Conservation (phyloP, 495 filamentous ascomycete species). For the Venustampulla echinocandica region DNA sequence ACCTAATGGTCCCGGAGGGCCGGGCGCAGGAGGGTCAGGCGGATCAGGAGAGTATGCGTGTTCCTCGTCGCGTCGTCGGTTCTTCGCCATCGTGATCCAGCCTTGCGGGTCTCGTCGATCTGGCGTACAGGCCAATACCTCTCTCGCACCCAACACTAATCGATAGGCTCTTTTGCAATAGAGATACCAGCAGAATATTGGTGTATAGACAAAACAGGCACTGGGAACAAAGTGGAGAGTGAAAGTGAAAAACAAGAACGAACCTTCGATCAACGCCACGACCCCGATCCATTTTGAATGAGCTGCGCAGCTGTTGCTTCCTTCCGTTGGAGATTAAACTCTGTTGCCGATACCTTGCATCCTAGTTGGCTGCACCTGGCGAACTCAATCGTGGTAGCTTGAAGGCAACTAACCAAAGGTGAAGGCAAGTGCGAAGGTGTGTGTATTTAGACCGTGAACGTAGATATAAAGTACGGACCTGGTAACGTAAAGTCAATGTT, state of each 20-base stretch:
- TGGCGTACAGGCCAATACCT: background rate
- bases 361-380: background rate
- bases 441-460: too few relatives aligned
- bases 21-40: too few relatives aligned
- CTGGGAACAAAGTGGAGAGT: background rate
- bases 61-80: too few relatives aligned
- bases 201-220: background rate
- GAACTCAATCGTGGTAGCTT: background rate
- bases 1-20: too few relatives aligned
- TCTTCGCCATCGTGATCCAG: background rate
- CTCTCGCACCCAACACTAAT: too few relatives aligned
- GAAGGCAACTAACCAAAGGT: background rate
- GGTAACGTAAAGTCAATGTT: background rate
- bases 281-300: slow-evolving; percentile 13
- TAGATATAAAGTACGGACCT: too few relatives aligned
- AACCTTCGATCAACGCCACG: slow-evolving; percentile 19
- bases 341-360: background rate
- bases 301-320: slow-evolving; percentile 5
- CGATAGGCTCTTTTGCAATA: background rate
- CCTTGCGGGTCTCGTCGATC: background rate
- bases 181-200: background rate
- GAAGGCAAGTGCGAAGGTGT: background rate
- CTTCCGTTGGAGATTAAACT: background rate
- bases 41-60: too few relatives aligned
- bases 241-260: slow-evolving; percentile 7